These are phyloP conservation scores for Metarhizium guizhouense DNA, from an alignment of 2,329 filamentous ascomycete species.

Conservation along the genomic window DNA sequence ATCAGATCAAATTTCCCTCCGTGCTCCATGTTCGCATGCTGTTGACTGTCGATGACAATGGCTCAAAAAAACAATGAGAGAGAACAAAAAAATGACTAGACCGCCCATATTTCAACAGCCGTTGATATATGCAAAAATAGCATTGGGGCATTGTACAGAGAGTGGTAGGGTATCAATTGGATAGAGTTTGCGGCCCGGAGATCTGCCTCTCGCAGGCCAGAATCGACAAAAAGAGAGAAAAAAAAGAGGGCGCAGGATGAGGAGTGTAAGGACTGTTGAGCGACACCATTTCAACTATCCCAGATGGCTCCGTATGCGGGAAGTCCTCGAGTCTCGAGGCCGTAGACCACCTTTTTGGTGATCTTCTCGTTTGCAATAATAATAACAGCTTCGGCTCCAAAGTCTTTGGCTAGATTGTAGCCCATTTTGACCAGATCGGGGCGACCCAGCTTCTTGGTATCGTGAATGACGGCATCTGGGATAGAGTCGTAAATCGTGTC, in stretches of 20 bases:
- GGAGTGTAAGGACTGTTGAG: not conserved
- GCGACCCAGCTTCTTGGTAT: slow-evolving; percentile 51
- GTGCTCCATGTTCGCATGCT: not conserved
- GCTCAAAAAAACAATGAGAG: not conserved
- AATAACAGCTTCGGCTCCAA: slow-evolving; percentile 59
- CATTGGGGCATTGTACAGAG: not conserved
- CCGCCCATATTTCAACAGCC: not conserved
- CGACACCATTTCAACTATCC: slow-evolving; percentile 34
- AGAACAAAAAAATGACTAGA: not conserved
- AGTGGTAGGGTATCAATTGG: not conserved
- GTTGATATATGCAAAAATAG: not conserved
- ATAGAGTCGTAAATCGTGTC: slow-evolving; percentile 48
- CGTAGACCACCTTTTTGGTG: slow-evolving; percentile 60
- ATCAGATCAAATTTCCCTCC: not conserved
- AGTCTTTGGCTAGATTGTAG: slow-evolving; percentile 46
- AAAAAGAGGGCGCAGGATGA: not conserved
- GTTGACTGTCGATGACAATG: not conserved
- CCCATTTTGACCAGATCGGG: slow-evolving; percentile 45
- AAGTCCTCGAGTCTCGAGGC: slow-evolving; percentile 55
- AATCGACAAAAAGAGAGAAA: too few species aligned
- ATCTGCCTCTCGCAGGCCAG: not conserved
- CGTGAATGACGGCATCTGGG: slow-evolving; percentile 55
- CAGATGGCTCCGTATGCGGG: slow-evolving; percentile 67
- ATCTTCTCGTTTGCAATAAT: slow-evolving; percentile 63
- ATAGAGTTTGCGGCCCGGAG: not conserved